Evolutionary conservation across 176 grass and related monocot genomes (phyloP), one percentile per base, ranked within the genome.

Genomic region (Oryza australiensis): DNA sequence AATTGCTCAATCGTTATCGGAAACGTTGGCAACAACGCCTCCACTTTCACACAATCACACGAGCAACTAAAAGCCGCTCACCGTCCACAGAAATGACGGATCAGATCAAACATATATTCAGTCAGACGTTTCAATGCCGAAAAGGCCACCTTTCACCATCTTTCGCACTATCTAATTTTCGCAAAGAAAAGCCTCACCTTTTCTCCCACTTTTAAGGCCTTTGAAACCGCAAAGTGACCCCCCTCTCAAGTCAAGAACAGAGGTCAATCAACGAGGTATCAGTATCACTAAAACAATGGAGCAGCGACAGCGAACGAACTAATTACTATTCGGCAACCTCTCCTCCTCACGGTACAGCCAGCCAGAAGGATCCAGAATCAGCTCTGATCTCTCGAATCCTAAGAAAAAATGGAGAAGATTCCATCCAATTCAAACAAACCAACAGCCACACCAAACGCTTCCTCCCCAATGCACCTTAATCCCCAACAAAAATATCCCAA

Each of bases 391-490:
- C 37, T 23, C 73, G 40, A 63, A 41, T 26, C 14, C 4, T 2
- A 23, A 12, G 38, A 28, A 68, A 29, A 63, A 51, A 11, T 34
- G 14, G 65, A 26, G 6, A 49, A 3, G n/a, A 82, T 10, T 71
- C 26, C 9, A 82, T 71, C 33, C 43, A 57, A 72, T 34, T 66
- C 10, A 64, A 24, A 66, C 76, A 60, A 60, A 24, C 55, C 22
- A 60, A 29, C 45, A 4, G 33, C 10, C 65, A 3, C 72, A 85
- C 78, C 64, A 81, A 64, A 30, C 72, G 55, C 55, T 59, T 7
- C 27, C 41, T 20, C 82, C 72, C 66, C 72, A 85, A 85, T 89
- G 82, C 72, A 71, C 64, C 34, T 18, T 41, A 70, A 30, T 35
- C 59, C 67, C 7, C 65, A 40, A 22, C 57, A 10, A 11, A 83